A percentile compares a stretch with the other conserved stretches of the same genome.
These are phyloP conservation scores for Calendula officinalis DNA, from an alignment of 129 eudicot species.

Conservation along the genomic window DNA sequence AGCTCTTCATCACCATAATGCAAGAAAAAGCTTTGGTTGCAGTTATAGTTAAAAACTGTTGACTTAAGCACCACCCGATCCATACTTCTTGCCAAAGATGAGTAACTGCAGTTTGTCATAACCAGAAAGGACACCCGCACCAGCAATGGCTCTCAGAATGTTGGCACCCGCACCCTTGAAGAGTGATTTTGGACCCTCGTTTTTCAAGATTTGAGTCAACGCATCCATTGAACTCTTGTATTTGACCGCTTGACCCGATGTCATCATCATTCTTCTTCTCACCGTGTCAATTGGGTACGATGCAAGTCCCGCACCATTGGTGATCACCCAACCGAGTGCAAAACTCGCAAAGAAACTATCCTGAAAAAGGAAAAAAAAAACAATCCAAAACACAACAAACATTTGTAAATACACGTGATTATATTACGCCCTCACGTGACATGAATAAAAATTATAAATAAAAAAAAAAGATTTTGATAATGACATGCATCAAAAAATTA, in stretches of 20 bases:
- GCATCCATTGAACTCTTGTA: conserved; percentile 71
- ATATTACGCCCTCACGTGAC: not conserved
- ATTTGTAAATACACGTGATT: not conserved
- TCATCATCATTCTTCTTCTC: conserved; percentile 88
- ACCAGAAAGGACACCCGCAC: conserved; percentile 73
- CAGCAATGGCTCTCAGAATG: conserved; percentile 67
- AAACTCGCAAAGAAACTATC: conserved; percentile 71
- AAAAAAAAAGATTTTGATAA: not conserved
- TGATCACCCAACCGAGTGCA: conserved; percentile 65
- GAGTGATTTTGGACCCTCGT: conserved; percentile 58
- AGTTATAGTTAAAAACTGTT: not conserved
- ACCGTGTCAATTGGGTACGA: conserved; percentile 75
- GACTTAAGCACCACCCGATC: conserved; percentile 56
- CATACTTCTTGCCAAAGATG: conserved; percentile 64
- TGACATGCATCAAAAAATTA: too few species aligned
- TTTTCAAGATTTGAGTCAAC: conserved; percentile 46
- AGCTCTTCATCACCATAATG: conserved; percentile 13
- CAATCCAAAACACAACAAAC: not conserved
- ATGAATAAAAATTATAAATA: not conserved
- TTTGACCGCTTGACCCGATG: conserved; percentile 73
- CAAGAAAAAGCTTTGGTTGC: not conserved
- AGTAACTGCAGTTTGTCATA: conserved; percentile 65
- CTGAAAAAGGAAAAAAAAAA: conserved; percentile 45
- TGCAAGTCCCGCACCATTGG: conserved; percentile 66
- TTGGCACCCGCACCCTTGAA: conserved; percentile 73